Evolutionary conservation across 768 basidiomycete genomes (phyloP).

Genomic region (Filobasidium floriforme): DNA sequence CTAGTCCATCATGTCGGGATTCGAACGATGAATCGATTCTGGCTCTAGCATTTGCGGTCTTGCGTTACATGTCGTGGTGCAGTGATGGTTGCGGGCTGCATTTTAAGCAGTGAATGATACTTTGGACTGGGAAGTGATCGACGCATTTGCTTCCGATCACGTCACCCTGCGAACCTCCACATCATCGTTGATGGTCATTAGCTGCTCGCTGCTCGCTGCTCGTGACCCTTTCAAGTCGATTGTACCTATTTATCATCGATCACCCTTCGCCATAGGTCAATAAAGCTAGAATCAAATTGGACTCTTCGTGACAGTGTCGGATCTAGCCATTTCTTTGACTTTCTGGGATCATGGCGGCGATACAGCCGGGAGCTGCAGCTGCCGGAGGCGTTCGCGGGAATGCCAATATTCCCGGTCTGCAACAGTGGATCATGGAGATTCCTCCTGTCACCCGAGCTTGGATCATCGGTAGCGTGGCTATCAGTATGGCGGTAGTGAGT

Average conservation of each 20-base stretch:
- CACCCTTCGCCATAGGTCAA: too few species aligned
- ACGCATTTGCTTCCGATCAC: too few species aligned
- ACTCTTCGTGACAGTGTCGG: too few species aligned
- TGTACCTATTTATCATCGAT: too few species aligned
- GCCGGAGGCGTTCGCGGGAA: not conserved
- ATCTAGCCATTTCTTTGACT: too few species aligned
- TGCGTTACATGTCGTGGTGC: too few species aligned
- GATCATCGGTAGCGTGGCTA: constrained; percentile 69
- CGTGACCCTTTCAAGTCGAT: too few species aligned
- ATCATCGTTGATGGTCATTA: constrained; percentile 1
- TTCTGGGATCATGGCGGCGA: not conserved
- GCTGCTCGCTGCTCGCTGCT: too few species aligned
- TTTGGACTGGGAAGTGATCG: too few species aligned
- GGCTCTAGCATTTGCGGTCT: not conserved
- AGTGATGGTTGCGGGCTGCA: too few species aligned
- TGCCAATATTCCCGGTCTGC: constrained; percentile 52
- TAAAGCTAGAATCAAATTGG: too few species aligned
- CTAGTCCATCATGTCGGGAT: not conserved
- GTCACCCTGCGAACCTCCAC: not conserved
- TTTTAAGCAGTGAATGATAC: too few species aligned
- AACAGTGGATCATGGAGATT: constrained; percentile 84
- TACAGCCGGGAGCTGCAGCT: not conserved
- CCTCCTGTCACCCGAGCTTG: constrained; percentile 84
- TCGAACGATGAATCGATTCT: constrained; percentile 1
- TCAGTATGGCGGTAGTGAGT: constrained; percentile 79